Evolutionary conservation across 2,329 filamentous ascomycete genomes (phyloP), one percentile per base, ranked within the genome.

Genomic region (Alternaria ethzedia): DNA sequence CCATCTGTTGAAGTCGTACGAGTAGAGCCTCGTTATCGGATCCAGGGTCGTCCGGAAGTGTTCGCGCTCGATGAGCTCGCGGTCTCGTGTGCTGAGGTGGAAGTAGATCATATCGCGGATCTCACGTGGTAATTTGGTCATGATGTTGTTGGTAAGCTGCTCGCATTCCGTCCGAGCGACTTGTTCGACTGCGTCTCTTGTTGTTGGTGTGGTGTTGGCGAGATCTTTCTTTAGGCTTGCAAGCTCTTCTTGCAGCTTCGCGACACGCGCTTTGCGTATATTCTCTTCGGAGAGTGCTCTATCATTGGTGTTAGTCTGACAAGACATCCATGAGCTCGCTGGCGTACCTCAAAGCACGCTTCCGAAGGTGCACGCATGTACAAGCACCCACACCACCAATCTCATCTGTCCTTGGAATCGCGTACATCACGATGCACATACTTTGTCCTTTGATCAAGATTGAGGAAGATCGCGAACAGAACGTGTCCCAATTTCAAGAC

Each of bases 81-180:
- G 26, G 8, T 25, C 17, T 5, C 59, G 60, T 5, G 58, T 66
- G n/a, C 57, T 66, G 25, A 73, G 65, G 13, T 70, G 58, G 2
- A 57, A 26, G 41, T 65, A 70, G 4, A 73, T 64, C 65, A 70
- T 72, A n/a, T 72, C 69, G 8, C 70, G 69, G 3, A 70, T 32
- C 32, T 70, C 68, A 10, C 67, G 61, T 1, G 68, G 68, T 6
- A 70, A n/a, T n/a, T 28, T 65, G 46, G 20, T 47, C 17, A 63
- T 36, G 20, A 73, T 26, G 1, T 44, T 26, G 12, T 58, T 52
- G 5, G 62, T 64, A 6, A 73, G 51, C 3, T 58, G 28, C 3
- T 54, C 44, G 43, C 69, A 72, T 64, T 72, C 66, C 30, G 68
- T 51, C 50, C 59, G 63, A 3, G 69, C 70, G 17, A 70, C 50